These are phyloP conservation scores for Auricularia sp. DNA, from an alignment of 768 basidiomycete species.

Conservation along the genomic window DNA sequence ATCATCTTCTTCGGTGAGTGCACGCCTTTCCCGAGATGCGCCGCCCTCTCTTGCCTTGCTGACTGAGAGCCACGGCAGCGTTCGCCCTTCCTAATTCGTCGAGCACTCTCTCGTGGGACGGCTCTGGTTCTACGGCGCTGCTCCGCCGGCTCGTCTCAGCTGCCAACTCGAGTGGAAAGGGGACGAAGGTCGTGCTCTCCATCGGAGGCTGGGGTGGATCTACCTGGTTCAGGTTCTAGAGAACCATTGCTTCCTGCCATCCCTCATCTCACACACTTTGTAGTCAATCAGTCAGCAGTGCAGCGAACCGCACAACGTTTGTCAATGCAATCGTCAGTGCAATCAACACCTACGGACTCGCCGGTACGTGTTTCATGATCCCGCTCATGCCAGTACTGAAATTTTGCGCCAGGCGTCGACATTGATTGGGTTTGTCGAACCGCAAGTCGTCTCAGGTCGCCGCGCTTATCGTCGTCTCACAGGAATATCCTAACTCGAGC, in stretches of 20 bases:
- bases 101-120: slow-evolving; percentile 40
- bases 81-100: slow-evolving; percentile 61
- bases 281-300: slow-evolving; percentile 40
- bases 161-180: slow-evolving; percentile 46
- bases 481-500: slow-evolving; percentile 64
- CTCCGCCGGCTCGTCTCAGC: slow-evolving; percentile 47
- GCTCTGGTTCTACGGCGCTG: slow-evolving; percentile 36
- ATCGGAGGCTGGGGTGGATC: slow-evolving; percentile 72
- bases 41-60: slow-evolving; percentile 8
- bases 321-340: slow-evolving; percentile 43
- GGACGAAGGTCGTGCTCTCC: slow-evolving; percentile 57
- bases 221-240: slow-evolving; percentile 42
- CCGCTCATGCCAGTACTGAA: not conserved
- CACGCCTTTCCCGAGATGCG: not conserved
- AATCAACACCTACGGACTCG: slow-evolving; percentile 50
- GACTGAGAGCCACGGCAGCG: slow-evolving; percentile 29
- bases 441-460: not conserved
- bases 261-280: slow-evolving; percentile 12
- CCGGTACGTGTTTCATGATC: slow-evolving; percentile 29
- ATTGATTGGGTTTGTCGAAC: slow-evolving; percentile 45
- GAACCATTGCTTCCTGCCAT: not conserved
- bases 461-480: slow-evolving; percentile 1
- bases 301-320: slow-evolving; percentile 45
- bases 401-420: slow-evolving; percentile 30
- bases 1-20: slow-evolving; percentile 52